These are phyloP conservation scores for Macadamia integrifolia DNA, from an alignment of 164 flowering plant genomes.

Conservation along the genomic window DNA sequence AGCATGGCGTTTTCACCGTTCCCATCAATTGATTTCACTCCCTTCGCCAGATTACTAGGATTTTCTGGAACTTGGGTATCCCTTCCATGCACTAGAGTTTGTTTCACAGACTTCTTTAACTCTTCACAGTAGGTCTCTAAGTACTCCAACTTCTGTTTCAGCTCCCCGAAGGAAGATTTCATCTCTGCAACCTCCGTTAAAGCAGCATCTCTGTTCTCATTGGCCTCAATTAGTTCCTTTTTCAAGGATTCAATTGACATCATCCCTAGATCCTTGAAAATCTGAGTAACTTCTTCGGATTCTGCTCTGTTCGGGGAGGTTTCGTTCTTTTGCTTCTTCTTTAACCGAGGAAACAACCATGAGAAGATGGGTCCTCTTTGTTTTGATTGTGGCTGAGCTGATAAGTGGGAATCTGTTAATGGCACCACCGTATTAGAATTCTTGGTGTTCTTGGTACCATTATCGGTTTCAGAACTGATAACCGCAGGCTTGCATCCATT, in stretches of 20 bases:
- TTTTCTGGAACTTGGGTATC: constrained; percentile 30
- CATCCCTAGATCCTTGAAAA: constrained; percentile 46
- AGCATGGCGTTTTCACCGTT: constrained; percentile 46
- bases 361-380: constrained; percentile 43
- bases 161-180: constrained; percentile 68
- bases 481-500: constrained; percentile 62
- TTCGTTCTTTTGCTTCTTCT: constrained; percentile 65
- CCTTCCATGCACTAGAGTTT: constrained; percentile 32
- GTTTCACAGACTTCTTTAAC: constrained; percentile 58
- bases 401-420: constrained; percentile 48
- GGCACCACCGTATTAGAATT: constrained; percentile 47
- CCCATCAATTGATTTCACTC: constrained; percentile 38
- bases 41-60: constrained; percentile 26
- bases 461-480: constrained; percentile 37
- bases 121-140: constrained; percentile 83
- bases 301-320: constrained; percentile 48
- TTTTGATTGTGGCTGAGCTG: constrained; percentile 43
- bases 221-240: constrained; percentile 72
- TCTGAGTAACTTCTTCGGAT: constrained; percentile 57
- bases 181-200: constrained; percentile 65
- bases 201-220: constrained; percentile 63
- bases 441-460: constrained; percentile 23
- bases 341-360: constrained; percentile 63
- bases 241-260: constrained; percentile 60
- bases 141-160: constrained; percentile 57